A percentile compares a stretch with the other conserved stretches of the same genome.
Evolutionary conservation across 305 asterid species (phyloP).

Genomic region (Fraxinus velutina): DNA sequence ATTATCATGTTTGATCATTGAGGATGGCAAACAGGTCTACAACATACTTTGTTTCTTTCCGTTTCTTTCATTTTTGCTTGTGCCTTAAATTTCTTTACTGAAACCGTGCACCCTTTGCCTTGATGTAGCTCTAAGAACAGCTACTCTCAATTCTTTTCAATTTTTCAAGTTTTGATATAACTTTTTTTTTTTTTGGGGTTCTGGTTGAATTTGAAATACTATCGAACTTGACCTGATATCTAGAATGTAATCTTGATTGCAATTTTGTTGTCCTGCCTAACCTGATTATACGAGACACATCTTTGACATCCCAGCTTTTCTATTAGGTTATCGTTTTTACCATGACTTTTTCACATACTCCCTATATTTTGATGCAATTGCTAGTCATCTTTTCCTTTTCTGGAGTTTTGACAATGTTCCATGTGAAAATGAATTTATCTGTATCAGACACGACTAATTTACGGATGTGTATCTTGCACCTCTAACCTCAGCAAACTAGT

Average conservation of each 20-base stretch:
- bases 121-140: constrained; percentile 5
- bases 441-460: neutral
- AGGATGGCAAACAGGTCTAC: constrained; percentile 77
- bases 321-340: neutral
- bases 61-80: neutral
- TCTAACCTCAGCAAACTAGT: neutral
- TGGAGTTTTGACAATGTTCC: neutral
- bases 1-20: constrained; percentile 87
- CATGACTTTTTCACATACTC: constrained; percentile 2
- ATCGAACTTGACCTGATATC: constrained; percentile 2
- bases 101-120: constrained; percentile 7
- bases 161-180: constrained; percentile 17
- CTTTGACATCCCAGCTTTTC: neutral
- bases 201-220: constrained; percentile 15
- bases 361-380: constrained; percentile 1
- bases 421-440: constrained; percentile 6
- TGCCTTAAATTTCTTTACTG: constrained; percentile 2
- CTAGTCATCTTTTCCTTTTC: constrained; percentile 5
- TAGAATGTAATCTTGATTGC: constrained; percentile 5
- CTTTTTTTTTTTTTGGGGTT: neutral
- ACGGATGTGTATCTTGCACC: constrained; percentile 12
- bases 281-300: neutral
- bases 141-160: neutral
- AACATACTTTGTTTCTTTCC: constrained; percentile 4
- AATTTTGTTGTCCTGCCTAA: neutral